phyloP scores from a whole-genome alignment of 345 rosid species.

The Geranium brycei region DNA sequence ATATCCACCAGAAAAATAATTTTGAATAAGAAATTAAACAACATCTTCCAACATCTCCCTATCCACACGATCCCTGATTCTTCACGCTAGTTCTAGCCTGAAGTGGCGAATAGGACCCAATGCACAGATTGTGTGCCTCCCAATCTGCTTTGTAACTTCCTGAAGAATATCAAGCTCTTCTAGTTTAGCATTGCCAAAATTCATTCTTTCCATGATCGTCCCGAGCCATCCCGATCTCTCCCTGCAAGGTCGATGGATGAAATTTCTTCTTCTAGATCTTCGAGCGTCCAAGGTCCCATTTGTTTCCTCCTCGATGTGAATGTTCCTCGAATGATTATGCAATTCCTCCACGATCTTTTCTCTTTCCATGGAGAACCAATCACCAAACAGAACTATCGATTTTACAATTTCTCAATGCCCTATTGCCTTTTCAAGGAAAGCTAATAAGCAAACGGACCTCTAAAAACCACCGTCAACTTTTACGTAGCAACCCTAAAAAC shows the following conservation, averaged over 20 bases:
- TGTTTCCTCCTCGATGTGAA: too few relatives aligned
- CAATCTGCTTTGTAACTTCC: slow-evolving; percentile 94
- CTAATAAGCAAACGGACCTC: too few relatives aligned
- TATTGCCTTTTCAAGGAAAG: too few relatives aligned
- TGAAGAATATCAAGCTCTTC: slow-evolving; percentile 99
- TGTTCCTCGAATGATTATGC: too few relatives aligned
- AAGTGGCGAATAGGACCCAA: slow-evolving; percentile 88
- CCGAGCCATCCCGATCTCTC: slow-evolving; percentile 99
- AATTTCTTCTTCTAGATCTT: too few relatives aligned
- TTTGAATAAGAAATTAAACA: slow-evolving; percentile 20
- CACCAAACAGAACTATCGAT: too few relatives aligned
- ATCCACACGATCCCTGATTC: slow-evolving; percentile 75
- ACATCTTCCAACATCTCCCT: slow-evolving; percentile 81
- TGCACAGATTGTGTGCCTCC: slow-evolving; percentile 94
- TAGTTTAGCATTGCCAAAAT: slow-evolving; percentile 85
- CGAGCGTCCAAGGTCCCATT: too few relatives aligned
- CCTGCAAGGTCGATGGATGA: slow-evolving; percentile 91
- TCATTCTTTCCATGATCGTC: slow-evolving; percentile 98
- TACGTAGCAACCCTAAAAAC: too few relatives aligned
- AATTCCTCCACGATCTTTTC: too few relatives aligned
- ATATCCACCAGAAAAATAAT: neutral
- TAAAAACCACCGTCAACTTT: too few relatives aligned
- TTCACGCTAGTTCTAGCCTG: slow-evolving; percentile 96
- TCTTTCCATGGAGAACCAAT: too few relatives aligned
- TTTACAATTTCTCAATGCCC: too few relatives aligned